Conservation (phyloP, 352 stramenopile genomes). For the Pythium brachiatum region DNA sequence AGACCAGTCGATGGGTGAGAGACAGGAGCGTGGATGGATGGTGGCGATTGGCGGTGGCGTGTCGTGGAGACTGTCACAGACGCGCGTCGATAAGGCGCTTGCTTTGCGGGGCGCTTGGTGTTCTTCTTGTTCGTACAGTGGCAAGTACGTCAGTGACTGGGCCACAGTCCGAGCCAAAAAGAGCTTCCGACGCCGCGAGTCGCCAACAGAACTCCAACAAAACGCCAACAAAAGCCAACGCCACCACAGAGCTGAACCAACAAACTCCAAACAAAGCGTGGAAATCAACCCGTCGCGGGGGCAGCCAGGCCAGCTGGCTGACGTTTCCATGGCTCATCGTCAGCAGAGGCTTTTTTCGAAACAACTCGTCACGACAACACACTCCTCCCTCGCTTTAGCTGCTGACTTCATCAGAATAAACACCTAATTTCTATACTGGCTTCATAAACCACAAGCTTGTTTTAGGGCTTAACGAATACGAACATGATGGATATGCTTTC, state of each 20-base stretch:
- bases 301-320: slow-evolving; percentile 19
- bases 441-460: background rate
- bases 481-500: slow-evolving; percentile 22
- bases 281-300: slow-evolving; percentile 20
- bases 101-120: background rate
- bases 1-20: background rate
- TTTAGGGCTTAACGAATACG: slow-evolving; percentile 10
- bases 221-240: slow-evolving; percentile 7
- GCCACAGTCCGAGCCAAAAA: slow-evolving; percentile 6
- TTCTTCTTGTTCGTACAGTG: slow-evolving; percentile 15
- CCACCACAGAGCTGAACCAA: slow-evolving; percentile 14
- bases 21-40: background rate
- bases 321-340: slow-evolving; percentile 25
- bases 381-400: slow-evolving; percentile 15
- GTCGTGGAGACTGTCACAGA: background rate
- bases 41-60: background rate
- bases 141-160: slow-evolving; percentile 25
- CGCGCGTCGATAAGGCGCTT: background rate
- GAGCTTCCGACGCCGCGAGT: slow-evolving; percentile 2
- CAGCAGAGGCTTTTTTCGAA: slow-evolving; percentile 24
- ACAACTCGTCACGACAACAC: slow-evolving; percentile 1
- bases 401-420: background rate
- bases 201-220: slow-evolving; percentile 5
- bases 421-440: too few relatives aligned
- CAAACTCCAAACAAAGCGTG: slow-evolving; percentile 1